Percentiles rank a stretch among this genome's conserved stretches.
These are phyloP conservation scores for Aureococcus anophagefferens DNA, from an alignment of 108 stramenopile genomes.

Conservation along the genomic window DNA sequence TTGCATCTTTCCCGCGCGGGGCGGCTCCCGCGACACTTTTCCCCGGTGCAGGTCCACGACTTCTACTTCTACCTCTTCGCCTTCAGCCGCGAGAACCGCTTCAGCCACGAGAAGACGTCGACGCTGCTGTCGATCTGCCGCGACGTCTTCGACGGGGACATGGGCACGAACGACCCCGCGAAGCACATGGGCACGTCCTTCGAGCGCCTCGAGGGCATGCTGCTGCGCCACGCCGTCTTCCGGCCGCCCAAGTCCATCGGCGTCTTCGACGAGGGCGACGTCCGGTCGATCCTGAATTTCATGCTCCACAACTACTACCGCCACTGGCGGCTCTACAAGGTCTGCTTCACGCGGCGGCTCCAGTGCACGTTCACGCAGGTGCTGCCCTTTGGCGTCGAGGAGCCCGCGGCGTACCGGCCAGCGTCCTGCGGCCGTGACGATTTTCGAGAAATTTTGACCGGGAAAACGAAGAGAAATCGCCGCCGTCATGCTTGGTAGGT, in stretches of 20 bases:
- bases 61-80: not conserved
- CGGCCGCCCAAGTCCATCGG: not conserved
- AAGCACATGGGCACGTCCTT: not conserved
- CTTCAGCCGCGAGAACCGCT: not conserved
- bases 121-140: not conserved
- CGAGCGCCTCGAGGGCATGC: not conserved
- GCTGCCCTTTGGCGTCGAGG: not conserved
- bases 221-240: not conserved
- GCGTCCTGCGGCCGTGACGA: too few relatives aligned
- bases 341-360: not conserved
- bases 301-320: conserved; percentile 1
- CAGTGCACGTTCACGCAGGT: not conserved
- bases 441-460: too few relatives aligned
- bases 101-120: not conserved
- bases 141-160: not conserved
- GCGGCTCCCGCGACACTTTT: too few relatives aligned
- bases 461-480: too few relatives aligned
- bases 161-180: not conserved
- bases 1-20: too few relatives aligned
- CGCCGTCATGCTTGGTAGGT: too few relatives aligned
- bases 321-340: not conserved
- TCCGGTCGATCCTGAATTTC: not conserved
- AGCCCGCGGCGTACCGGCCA: too few relatives aligned
- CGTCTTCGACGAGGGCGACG: not conserved
- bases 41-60: too few relatives aligned